Evolutionary conservation across 2,329 filamentous ascomycete species (phyloP).

Genomic region (Aspergillus jensenii): DNA sequence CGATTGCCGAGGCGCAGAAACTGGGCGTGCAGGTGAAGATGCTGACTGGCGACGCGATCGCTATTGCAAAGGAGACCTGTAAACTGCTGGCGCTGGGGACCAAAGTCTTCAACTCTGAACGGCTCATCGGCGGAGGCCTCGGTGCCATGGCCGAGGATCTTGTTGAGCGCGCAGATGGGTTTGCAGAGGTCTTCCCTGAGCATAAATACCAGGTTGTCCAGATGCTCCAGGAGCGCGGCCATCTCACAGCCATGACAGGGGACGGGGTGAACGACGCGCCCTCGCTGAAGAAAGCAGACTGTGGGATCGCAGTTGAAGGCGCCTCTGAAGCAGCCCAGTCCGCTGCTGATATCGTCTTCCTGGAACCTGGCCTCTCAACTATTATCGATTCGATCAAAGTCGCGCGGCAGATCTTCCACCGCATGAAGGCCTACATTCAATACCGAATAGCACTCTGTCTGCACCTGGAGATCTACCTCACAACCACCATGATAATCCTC

Average conservation of each 20-base stretch:
- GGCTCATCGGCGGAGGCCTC: conserved; percentile 73
- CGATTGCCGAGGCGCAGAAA: conserved; percentile 72
- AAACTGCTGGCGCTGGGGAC: conserved; percentile 77
- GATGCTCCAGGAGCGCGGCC: conserved; percentile 71
- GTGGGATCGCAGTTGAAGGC: conserved; percentile 72
- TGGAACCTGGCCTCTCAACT: conserved; percentile 70
- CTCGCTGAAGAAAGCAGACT: conserved; percentile 72
- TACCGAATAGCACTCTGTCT: conserved; percentile 75
- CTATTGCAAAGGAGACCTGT: conserved; percentile 79
- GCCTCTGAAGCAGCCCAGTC: conserved; percentile 71
- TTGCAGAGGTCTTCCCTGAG: conserved; percentile 72
- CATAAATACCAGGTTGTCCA: conserved; percentile 76
- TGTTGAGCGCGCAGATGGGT: conserved; percentile 71
- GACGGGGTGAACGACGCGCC: conserved; percentile 75
- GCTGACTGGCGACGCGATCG: conserved; percentile 77
- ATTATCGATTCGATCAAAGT: conserved; percentile 74
- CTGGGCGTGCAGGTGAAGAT: conserved; percentile 78
- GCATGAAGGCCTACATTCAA: conserved; percentile 78
- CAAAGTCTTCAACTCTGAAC: conserved; percentile 78
- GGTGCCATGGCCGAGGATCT: conserved; percentile 74
- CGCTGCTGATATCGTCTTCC: conserved; percentile 72
- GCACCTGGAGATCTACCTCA: conserved; percentile 73
- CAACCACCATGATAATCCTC: conserved; percentile 75
- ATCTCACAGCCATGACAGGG: conserved; percentile 73
- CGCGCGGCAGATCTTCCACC: conserved; percentile 72